Conservation (phyloP, 164 flowering plant genomes). For the Vitis riparia region DNA sequence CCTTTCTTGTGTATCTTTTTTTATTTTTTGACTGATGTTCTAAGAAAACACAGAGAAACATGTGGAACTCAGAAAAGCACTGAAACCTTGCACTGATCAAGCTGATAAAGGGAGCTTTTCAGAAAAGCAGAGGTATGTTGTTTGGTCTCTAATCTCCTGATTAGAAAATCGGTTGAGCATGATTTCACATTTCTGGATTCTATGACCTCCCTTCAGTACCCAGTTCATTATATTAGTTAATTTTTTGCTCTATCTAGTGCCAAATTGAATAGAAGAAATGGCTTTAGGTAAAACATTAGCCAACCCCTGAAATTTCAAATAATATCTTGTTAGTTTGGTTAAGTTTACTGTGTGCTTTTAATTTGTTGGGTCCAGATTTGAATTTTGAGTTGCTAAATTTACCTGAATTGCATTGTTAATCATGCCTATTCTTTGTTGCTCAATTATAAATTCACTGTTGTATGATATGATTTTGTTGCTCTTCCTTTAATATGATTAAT, state of each 20-base stretch:
- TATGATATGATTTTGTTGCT: background rate
- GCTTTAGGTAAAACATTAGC: too few relatives aligned
- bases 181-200: too few relatives aligned
- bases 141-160: background rate
- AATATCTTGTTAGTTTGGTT: background rate
- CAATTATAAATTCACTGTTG: background rate
- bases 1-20: background rate
- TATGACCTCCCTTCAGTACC: too few relatives aligned
- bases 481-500: background rate
- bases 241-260: too few relatives aligned
- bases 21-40: slow-evolving; percentile 3
- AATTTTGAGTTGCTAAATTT: background rate
- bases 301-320: background rate
- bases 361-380: background rate
- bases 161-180: too few relatives aligned
- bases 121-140: slow-evolving; percentile 71
- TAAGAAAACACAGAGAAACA: slow-evolving; percentile 22
- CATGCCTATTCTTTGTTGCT: background rate
- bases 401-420: background rate
- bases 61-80: slow-evolving; percentile 27
- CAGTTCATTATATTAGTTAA: too few relatives aligned
- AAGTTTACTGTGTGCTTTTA: background rate
- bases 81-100: slow-evolving; percentile 16
- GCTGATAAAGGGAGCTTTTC: slow-evolving; percentile 44
- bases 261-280: too few relatives aligned